Conservation (phyloP, 805 yeast species). For the Wickerhamiella azymoides region DNA sequence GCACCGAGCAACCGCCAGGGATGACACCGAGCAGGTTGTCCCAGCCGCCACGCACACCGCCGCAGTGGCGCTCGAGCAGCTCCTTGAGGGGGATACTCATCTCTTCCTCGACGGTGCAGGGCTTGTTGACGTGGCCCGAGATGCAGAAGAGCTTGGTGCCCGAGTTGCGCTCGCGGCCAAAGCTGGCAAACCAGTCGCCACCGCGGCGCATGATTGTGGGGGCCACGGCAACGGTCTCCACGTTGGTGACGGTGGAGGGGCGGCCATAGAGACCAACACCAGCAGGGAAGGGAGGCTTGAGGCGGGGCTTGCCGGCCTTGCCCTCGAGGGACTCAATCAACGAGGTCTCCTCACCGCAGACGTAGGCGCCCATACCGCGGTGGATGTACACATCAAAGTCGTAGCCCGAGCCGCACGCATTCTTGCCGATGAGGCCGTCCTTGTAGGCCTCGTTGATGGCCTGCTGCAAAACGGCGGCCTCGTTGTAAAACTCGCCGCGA, state of each 20-base stretch:
- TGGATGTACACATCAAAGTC: conserved; percentile 73
- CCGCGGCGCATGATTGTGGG: conserved; percentile 85
- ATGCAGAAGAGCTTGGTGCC: conserved; percentile 79
- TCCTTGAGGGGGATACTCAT: conserved; percentile 81
- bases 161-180: conserved; percentile 73
- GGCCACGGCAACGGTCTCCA: conserved; percentile 81
- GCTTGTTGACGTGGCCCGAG: conserved; percentile 83
- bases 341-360: conserved; percentile 89
- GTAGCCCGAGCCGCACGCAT: conserved; percentile 80
- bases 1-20: conserved; percentile 87
- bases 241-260: conserved; percentile 83
- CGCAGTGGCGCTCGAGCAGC: conserved; percentile 76
- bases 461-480: conserved; percentile 54
- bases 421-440: conserved; percentile 66
- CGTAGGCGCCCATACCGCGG: conserved; percentile 88
- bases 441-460: conserved; percentile 82
- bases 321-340: conserved; percentile 81
- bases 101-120: conserved; percentile 87
- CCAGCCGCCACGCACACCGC: conserved; percentile 88
- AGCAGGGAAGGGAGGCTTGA: conserved; percentile 92
- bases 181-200: conserved; percentile 70
- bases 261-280: conserved; percentile 86
- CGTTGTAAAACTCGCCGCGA: conserved; percentile 82
- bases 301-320: conserved; percentile 85
- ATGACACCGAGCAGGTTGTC: conserved; percentile 76